A percentile compares a stretch with the other conserved stretches of the same genome.
Evolutionary conservation across 164 flowering plant species (phyloP).

Genomic region (Platanus orientalis): DNA sequence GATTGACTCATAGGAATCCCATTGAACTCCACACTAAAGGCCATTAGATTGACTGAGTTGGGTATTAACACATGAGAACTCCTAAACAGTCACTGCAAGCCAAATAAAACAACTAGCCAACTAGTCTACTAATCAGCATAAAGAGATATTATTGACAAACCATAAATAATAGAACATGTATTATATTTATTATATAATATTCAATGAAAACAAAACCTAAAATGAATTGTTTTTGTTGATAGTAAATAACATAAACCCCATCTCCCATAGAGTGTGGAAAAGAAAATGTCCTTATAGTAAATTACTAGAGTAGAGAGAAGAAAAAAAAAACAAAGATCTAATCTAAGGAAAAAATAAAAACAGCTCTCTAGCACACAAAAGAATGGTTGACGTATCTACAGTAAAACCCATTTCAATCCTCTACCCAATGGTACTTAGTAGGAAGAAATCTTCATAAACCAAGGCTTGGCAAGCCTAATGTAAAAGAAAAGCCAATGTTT

Average conservation of each 20-base stretch:
- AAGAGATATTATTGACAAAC: no score
- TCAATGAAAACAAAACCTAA: constrained; percentile 10
- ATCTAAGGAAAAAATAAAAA: background rate
- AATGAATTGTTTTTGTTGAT: constrained; percentile 9
- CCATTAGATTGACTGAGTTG: no score
- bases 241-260: background rate
- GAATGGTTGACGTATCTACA: constrained; percentile 16
- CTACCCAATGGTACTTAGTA: background rate
- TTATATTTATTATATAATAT: constrained; percentile 7
- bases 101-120: no score
- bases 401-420: constrained; percentile 9
- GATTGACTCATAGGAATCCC: no score
- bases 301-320: background rate
- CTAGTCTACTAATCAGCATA: no score
- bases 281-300: background rate
- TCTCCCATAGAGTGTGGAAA: constrained; percentile 7
- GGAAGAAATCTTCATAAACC: constrained; percentile 21
- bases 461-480: constrained; percentile 20
- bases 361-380: constrained; percentile 12
- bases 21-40: no score
- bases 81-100: no score
- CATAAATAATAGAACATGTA: no score
- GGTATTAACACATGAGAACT: no score
- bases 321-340: background rate
- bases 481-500: constrained; percentile 25